Evolutionary conservation across 148 eudicot genomes (phyloP), one percentile per base, ranked within the genome.

Genomic region (Vaccinium myrtillus): DNA sequence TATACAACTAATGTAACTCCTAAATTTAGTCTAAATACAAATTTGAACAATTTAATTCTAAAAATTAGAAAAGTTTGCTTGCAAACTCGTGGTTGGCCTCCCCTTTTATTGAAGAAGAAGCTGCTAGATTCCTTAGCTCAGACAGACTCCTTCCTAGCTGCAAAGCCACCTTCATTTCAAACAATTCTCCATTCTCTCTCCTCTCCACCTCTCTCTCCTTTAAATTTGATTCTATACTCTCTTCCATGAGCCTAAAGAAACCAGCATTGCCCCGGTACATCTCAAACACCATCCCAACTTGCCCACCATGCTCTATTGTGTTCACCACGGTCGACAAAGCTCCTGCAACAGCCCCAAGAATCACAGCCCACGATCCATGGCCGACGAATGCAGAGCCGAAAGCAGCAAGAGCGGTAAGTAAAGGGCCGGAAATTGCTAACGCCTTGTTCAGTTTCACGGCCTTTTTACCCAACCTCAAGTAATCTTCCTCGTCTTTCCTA

Each of bases 141-240:
- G 92, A 86, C 77, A 94, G 55, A 75, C 93, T 93, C 30, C 95
- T 89, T 25, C 98, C 94, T 55, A 94, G 86, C 84, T 88, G 84
- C 89, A 94, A 90, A 78, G 91, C 93, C 90, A 93, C 88, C 78
- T 94, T 92, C 88, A 94, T 85, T 87, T 94, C 93, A 77, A 94
- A 86, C 75, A 94, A 77, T 27, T 94, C 92, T 0, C 93, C 93
- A 86, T 91, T 94, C 65, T 94, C 93, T 77, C 88, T 87, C 71
- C 79, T 88, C 84, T 75, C 82, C n/a, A 79, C 59, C 0, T 89
- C 89, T 5, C 25, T 70, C 43, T 89, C 91, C 71, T 82, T 87
- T 75, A 91, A 70, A 51, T 84, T 85, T 1, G 78, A 61, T 75
- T 89, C 88, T 23, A 87, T 83, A 11, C 19, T 82, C 79, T 91